These are phyloP conservation scores for Globisporangium yorkense DNA, from an alignment of 352 stramenopile genomes.

Conservation along the genomic window DNA sequence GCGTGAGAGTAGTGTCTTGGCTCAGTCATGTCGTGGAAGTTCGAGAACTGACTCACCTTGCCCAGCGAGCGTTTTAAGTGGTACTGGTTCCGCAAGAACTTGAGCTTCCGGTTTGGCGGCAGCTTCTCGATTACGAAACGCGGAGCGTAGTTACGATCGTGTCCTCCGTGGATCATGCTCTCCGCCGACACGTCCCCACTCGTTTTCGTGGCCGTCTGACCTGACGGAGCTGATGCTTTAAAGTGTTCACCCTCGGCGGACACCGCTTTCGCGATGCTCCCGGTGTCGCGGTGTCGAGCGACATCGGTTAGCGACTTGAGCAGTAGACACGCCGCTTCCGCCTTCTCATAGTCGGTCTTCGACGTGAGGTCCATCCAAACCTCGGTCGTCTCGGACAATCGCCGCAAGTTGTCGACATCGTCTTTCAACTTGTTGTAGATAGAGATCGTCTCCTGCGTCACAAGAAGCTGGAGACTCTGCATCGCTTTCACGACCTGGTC, in stretches of 20 bases:
- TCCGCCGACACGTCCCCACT: background rate
- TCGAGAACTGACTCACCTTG: slow-evolving; percentile 40
- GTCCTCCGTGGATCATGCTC: background rate
- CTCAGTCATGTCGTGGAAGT: slow-evolving; percentile 28
- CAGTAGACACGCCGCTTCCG: slow-evolving; percentile 34
- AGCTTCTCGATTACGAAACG: slow-evolving; percentile 30
- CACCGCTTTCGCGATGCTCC: background rate
- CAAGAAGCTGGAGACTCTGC: slow-evolving; percentile 51
- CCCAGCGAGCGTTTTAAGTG: slow-evolving; percentile 30
- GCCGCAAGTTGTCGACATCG: slow-evolving; percentile 54
- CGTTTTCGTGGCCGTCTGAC: background rate
- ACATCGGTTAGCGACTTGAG: slow-evolving; percentile 36
- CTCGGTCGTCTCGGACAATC: slow-evolving; percentile 67
- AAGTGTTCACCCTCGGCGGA: background rate
- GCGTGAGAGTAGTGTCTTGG: background rate
- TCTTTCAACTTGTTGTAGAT: slow-evolving; percentile 67
- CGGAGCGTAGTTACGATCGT: slow-evolving; percentile 14
- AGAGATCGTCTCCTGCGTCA: slow-evolving; percentile 52
- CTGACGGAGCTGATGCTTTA: background rate
- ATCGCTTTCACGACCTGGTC: slow-evolving; percentile 64
- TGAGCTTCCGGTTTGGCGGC: slow-evolving; percentile 46
- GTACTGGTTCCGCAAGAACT: slow-evolving; percentile 24
- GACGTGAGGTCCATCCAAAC: slow-evolving; percentile 81
- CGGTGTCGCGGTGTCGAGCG: slow-evolving; percentile 14
- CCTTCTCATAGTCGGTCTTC: slow-evolving; percentile 62